Conservation (phyloP, 768 basidiomycete genomes). For the Tephrocybe sp. region DNA sequence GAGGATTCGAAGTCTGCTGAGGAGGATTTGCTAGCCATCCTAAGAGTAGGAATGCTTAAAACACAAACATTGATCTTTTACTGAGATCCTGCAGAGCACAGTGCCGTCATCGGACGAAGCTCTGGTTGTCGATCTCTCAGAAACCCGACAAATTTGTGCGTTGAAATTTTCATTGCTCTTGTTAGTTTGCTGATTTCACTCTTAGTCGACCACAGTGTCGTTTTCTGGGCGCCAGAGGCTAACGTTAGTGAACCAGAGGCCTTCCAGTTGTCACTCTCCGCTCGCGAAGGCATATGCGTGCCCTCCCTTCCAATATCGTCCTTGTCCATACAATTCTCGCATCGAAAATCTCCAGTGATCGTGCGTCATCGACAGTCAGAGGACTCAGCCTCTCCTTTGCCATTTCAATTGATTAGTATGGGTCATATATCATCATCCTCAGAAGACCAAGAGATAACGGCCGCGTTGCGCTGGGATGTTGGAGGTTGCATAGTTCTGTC, state of each 20-base stretch:
- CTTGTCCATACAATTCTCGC: slow-evolving; percentile 59
- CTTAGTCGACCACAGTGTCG: slow-evolving; percentile 59
- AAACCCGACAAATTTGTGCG: slow-evolving; percentile 64
- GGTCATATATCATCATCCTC: slow-evolving; percentile 31
- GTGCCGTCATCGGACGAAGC: slow-evolving; percentile 59
- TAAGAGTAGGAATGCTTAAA: slow-evolving; percentile 48
- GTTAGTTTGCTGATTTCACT: slow-evolving; percentile 7
- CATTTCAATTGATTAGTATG: slow-evolving; percentile 44
- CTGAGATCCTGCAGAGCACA: slow-evolving; percentile 50
- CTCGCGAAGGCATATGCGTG: slow-evolving; percentile 46
- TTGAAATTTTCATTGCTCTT: slow-evolving; percentile 5
- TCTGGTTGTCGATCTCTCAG: slow-evolving; percentile 59
- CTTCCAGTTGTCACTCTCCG: slow-evolving; percentile 71
- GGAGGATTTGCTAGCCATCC: slow-evolving; percentile 69
- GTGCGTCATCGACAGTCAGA: slow-evolving; percentile 40
- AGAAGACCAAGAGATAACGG: slow-evolving; percentile 23
- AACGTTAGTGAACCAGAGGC: slow-evolving; percentile 59
- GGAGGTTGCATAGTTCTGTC: slow-evolving; percentile 54
- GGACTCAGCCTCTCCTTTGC: slow-evolving; percentile 7
- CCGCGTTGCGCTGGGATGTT: slow-evolving; percentile 56
- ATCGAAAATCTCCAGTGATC: slow-evolving; percentile 40
- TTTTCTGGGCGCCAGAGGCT: slow-evolving; percentile 71
- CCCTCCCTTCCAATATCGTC: slow-evolving; percentile 59
- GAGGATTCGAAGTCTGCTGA: slow-evolving; percentile 53
- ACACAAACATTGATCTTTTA: not conserved